A percentile compares a stretch with the other conserved stretches of the same genome.
Evolutionary conservation across 1,284 basidiomycete genomes (phyloP).

Genomic region (Ganoderma lingzhi): DNA sequence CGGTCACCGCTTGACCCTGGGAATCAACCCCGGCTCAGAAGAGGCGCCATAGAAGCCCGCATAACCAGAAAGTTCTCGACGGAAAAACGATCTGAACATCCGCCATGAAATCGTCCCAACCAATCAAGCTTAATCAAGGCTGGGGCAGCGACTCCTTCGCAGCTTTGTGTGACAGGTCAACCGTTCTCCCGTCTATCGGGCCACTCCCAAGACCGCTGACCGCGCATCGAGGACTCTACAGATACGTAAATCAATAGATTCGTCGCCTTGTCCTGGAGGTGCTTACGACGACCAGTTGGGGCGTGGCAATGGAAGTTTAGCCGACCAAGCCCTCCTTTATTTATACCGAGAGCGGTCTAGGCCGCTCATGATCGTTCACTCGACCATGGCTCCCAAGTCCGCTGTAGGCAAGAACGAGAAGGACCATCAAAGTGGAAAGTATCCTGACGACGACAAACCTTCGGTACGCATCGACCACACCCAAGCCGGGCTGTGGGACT

Average conservation of each 20-base stretch:
- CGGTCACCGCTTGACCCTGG: too few species aligned
- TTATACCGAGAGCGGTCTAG: background rate
- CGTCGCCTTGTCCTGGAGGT: background rate
- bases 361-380: background rate
- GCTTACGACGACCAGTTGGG: background rate
- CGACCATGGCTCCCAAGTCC: background rate
- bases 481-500: constrained; percentile 68
- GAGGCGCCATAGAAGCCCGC: too few species aligned
- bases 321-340: background rate
- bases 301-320: background rate
- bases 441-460: background rate
- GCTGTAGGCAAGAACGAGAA: background rate
- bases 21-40: too few species aligned
- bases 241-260: background rate
- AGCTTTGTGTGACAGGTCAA: background rate
- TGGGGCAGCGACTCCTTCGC: background rate
- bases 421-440: background rate
- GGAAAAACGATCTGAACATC: too few species aligned
- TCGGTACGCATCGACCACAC: background rate
- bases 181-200: too few species aligned
- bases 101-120: background rate
- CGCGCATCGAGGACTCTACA: background rate
- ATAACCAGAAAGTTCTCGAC: too few species aligned
- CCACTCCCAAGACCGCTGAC: too few species aligned
- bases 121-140: background rate